A percentile compares a stretch with the other conserved stretches of the same genome.
These are phyloP conservation scores for Sphaerulina musiva DNA, from an alignment of 2,329 filamentous ascomycete species.

Conservation along the genomic window DNA sequence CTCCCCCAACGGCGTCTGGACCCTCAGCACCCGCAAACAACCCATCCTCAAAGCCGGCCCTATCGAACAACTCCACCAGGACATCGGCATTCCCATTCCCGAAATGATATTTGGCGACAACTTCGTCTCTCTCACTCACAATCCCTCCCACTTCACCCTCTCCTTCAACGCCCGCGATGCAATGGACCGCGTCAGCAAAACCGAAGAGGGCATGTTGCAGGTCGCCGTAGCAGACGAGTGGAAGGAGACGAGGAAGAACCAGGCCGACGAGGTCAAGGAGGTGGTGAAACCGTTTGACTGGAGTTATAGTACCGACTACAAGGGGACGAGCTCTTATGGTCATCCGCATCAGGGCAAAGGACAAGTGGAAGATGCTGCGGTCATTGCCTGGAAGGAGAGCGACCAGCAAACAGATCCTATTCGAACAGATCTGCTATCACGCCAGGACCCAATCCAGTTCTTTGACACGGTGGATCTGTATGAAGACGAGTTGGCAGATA, in stretches of 20 bases:
- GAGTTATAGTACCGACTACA: slow-evolving; percentile 90
- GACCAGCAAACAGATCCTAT: slow-evolving; percentile 51
- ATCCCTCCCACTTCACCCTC: slow-evolving; percentile 68
- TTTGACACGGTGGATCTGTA: slow-evolving; percentile 95
- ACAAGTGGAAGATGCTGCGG: no score
- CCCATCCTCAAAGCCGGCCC: slow-evolving; percentile 89
- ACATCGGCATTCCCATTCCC: slow-evolving; percentile 77
- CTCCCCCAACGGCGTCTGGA: slow-evolving; percentile 30
- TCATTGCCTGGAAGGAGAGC: slow-evolving; percentile 22
- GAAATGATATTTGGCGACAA: slow-evolving; percentile 99
- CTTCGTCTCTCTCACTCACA: slow-evolving; percentile 66
- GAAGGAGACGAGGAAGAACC: slow-evolving; percentile 67
- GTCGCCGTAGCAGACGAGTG: slow-evolving; percentile 90
- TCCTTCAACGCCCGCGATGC: slow-evolving; percentile 81
- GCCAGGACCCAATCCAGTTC: slow-evolving; percentile 89
- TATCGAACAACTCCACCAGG: slow-evolving; percentile 75
- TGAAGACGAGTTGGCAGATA: slow-evolving; percentile 96
- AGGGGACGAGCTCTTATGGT: slow-evolving; percentile 50
- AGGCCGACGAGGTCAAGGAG: slow-evolving; percentile 72
- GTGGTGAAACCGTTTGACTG: slow-evolving; percentile 96
- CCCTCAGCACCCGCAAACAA: slow-evolving; percentile 74
- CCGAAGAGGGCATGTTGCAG: slow-evolving; percentile 80
- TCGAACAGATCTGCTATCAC: slow-evolving; percentile 76
- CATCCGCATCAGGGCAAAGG: no score
- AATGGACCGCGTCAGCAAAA: slow-evolving; percentile 89